Conservation (phyloP, 177 flowering plant genomes). For the Telopea speciosissima region DNA sequence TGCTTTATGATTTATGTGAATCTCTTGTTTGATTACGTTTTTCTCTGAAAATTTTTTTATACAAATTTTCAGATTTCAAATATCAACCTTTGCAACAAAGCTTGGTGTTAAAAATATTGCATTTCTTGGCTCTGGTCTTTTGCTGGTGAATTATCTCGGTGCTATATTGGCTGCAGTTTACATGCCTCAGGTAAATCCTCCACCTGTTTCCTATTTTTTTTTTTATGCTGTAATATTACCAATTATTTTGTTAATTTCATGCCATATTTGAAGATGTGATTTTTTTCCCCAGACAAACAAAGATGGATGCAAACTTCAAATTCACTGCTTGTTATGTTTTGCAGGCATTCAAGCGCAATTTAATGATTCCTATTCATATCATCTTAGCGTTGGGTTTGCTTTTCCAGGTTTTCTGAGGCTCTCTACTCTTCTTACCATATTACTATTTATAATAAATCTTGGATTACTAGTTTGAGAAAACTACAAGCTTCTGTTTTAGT, state of each 20-base stretch:
- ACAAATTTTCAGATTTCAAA: conserved; percentile 57
- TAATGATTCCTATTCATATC: conserved; percentile 78
- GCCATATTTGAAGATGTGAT: background rate
- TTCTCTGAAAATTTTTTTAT: too few species aligned
- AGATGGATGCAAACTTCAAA: background rate
- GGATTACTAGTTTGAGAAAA: too few species aligned
- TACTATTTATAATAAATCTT: too few species aligned
- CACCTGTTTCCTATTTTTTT: background rate
- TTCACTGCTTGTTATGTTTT: conserved; percentile 6
- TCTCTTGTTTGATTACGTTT: too few species aligned
- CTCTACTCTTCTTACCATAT: background rate
- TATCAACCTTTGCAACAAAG: conserved; percentile 96
- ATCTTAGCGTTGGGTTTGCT: conserved; percentile 59
- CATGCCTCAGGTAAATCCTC: conserved; percentile 70
- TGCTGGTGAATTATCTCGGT: conserved; percentile 75
- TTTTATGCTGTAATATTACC: background rate
- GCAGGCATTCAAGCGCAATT: conserved; percentile 75
- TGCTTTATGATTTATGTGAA: background rate
- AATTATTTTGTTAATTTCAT: background rate
- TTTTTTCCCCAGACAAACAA: background rate
- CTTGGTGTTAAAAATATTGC: conserved; percentile 97
- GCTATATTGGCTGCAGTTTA: conserved; percentile 69
- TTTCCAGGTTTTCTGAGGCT: conserved; percentile 59
- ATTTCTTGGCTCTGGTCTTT: conserved; percentile 80
- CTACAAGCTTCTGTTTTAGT: too few species aligned